Evolutionary conservation across 208 protist species (phyloP), one percentile per base, ranked within the genome.

Genomic region (Crithidia thermophila): DNA sequence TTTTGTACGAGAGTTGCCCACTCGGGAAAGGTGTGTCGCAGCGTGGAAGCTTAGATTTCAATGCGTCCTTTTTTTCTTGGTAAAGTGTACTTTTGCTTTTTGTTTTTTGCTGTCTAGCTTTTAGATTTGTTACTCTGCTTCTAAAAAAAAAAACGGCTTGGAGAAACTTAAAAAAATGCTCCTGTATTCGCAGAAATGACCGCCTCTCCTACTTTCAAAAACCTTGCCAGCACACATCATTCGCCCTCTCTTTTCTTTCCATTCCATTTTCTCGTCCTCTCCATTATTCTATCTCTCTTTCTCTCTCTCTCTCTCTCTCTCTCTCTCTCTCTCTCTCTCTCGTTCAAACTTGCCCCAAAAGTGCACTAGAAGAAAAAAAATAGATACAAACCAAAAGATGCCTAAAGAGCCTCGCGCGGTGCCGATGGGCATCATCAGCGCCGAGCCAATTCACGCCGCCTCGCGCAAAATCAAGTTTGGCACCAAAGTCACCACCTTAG

Each of bases 401-500:
- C 90, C 85, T 52, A 94, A 94, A 74, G 86, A 75, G 50, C 39
- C 62, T 0, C 80, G 87, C 18, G 60, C 78, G 36, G 86, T 93
- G 74, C 75, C 90, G 11, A 96, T 96, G 87, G 85, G 87, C 62
- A 77, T 96, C 75, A 94, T 94, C 72, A 83, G 75, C 52, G 86
- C 88, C 9, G 81, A 82, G 70, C 84, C 84, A 25, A 50, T 88
- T 27, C 77, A 81, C 50, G 67, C 76, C 23, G 56, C 77, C 6
- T 74, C 79, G 13, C 65, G 71, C 23, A 92, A 91, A 57, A 80
- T 96, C 25, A 90, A 87, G 60, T 96, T 96, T 40, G 75, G 78
- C 21, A 94, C 90, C 23, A 83, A 89, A 28, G 72, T 88, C 11
- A 77, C 77, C 14, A 88, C 79, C n/a, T 57, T 87, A 5, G 91